Evolutionary conservation across 1,284 basidiomycete genomes (phyloP).

Genomic region (Tetrapyrgos nigripes): DNA sequence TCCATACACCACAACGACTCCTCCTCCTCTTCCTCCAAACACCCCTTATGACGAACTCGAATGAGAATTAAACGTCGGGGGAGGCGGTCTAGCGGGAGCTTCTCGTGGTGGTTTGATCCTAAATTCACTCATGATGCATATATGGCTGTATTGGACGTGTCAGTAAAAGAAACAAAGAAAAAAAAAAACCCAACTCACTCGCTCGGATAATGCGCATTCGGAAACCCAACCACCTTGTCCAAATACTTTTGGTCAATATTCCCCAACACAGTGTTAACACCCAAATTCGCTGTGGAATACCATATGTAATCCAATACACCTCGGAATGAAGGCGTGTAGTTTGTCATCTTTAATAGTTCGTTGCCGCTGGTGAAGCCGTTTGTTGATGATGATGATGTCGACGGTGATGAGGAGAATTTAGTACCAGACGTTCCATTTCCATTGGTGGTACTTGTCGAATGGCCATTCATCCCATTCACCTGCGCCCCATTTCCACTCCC

Average conservation of each 20-base stretch:
- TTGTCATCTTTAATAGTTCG: conserved; percentile 83
- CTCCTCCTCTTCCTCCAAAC: too few species aligned
- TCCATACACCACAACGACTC: too few species aligned
- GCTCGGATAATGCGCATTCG: conserved; percentile 95
- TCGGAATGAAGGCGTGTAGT: conserved; percentile 87
- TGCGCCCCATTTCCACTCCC: neutral
- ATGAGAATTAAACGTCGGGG: conserved; percentile 8
- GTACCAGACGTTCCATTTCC: neutral
- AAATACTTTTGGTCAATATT: conserved; percentile 90
- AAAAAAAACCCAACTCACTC: conserved; percentile 68
- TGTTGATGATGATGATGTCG: neutral
- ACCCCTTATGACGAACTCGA: neutral
- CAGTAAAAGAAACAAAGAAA: neutral
- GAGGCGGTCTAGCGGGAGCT: conserved; percentile 15
- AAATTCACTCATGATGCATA: conserved; percentile 74
- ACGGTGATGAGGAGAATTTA: neutral
- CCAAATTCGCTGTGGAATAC: conserved; percentile 82
- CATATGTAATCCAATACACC: conserved; percentile 95
- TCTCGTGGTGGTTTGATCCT: conserved; percentile 70
- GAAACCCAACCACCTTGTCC: conserved; percentile 94
- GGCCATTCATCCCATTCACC: conserved; percentile 21
- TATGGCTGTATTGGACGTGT: conserved; percentile 51
- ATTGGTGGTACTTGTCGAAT: neutral
- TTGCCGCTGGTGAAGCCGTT: conserved; percentile 15
- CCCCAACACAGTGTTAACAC: conserved; percentile 88